Evolutionary conservation across 164 flowering plant genomes (phyloP).

Genomic region (Akebia trifoliata): DNA sequence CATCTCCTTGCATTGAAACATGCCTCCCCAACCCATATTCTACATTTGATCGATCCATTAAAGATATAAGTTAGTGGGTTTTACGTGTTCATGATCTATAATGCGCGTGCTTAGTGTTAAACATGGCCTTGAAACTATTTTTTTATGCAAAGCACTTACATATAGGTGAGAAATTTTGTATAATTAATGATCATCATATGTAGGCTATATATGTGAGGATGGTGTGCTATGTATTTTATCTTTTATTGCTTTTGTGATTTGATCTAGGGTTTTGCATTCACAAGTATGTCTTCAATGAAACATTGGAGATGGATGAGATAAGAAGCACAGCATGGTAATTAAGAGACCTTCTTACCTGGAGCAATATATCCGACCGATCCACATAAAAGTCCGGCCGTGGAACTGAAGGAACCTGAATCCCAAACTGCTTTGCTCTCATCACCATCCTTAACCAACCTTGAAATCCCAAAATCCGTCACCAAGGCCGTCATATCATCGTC

Average conservation of each 20-base stretch:
- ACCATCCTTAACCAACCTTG: slow-evolving; percentile 46
- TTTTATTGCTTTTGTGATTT: no score
- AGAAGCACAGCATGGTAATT: no score
- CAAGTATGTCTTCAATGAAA: no score
- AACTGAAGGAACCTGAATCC: slow-evolving; percentile 44
- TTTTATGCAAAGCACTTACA: neutral
- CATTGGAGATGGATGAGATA: no score
- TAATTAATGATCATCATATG: no score
- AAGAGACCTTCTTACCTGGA: slow-evolving; percentile 50
- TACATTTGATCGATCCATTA: slow-evolving; percentile 19
- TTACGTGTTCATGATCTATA: neutral
- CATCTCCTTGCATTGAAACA: slow-evolving; percentile 82
- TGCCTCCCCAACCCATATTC: slow-evolving; percentile 81
- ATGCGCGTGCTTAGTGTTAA: neutral
- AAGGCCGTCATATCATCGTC: slow-evolving; percentile 74
- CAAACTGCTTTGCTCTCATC: slow-evolving; percentile 14
- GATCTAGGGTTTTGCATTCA: no score
- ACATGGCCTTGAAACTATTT: neutral
- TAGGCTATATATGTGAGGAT: no score
- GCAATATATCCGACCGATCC: slow-evolving; percentile 93
- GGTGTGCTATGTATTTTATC: no score
- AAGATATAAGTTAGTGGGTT: neutral
- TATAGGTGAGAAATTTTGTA: neutral
- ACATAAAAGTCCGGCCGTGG: slow-evolving; percentile 69
- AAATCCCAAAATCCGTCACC: slow-evolving; percentile 82